Base-by-base conservation (phyloP, 2,329 filamentous ascomycete species). In the Fusarium hostae region DNA sequence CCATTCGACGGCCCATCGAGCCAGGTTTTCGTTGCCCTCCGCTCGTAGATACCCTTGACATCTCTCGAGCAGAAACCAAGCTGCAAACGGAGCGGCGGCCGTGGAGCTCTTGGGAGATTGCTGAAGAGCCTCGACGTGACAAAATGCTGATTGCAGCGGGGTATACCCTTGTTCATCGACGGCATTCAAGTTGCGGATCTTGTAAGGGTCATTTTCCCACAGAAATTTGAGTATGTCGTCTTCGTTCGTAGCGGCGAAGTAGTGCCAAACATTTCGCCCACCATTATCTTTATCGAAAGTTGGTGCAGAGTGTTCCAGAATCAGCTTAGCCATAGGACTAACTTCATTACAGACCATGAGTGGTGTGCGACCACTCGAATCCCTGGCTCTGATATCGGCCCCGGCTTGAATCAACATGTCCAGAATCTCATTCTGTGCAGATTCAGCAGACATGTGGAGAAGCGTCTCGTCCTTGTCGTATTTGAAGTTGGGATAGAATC, bases 191-290 rank as follows among this genome's bases (percentile, higher is more conserved):
- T 82, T 82, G 12, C 71, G 45, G 4, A 69, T 43, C 32, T 70
- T 78, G 24, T 54, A 43, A 6, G 78, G 72, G 52, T 83, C 82
- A 12, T 79, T 61, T 4, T 68, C 50, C 40, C 72, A 65, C 3
- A 84, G 76, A 70, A 76, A 81, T 16, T 73, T 60, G 24, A 83
- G 68, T 8, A 81, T 59, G 1, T 30, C 34, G 3, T 62, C 41
- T 39, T 82, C 81, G 24, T 78, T 77, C 5, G 79, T 80, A 11
- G 78, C 77, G 2, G 81, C 81, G 4, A 76, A 77, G 15, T 78
- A 76, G 59, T 83, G 82, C 82, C 82, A 83, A 15, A 83, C 77
- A 32, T 77, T 83, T 32, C 78, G 77, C 1, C 79, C 79, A 4
- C 74, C 60, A 1, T 74, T 54, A 48, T 83, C 81, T 5, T 63